Evolutionary conservation across 2,329 filamentous ascomycete species (phyloP).

Genomic region (Chaetomiaceae sp.): DNA sequence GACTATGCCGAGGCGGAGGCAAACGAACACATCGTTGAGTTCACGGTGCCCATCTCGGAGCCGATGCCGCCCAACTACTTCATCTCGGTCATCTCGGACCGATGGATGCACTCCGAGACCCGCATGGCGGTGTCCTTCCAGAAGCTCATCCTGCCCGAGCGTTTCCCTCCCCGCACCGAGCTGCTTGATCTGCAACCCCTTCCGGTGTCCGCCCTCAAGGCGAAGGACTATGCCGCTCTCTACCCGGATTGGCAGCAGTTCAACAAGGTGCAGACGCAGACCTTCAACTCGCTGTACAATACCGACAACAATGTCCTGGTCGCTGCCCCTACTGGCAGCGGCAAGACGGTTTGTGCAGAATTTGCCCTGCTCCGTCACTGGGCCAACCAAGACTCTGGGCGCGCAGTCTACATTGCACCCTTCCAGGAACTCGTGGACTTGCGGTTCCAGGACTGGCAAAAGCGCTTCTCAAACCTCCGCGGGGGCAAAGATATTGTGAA

Average conservation of each 20-base stretch:
- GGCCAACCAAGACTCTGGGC: conserved; percentile 64
- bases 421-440: conserved; percentile 90
- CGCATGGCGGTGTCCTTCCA: conserved; percentile 91
- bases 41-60: conserved; percentile 93
- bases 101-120: conserved; percentile 98
- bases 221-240: conserved; percentile 71
- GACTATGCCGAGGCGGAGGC: conserved; percentile 81
- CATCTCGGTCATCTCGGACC: conserved; percentile 86
- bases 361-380: conserved; percentile 89
- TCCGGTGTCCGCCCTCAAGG: conserved; percentile 83
- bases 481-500: conserved; percentile 90
- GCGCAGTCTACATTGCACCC: conserved; percentile 89
- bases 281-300: conserved; percentile 88
- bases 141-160: conserved; percentile 88
- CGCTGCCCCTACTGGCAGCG: conserved; percentile 87
- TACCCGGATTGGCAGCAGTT: conserved; percentile 85
- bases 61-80: conserved; percentile 99
- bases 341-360: conserved; percentile 95
- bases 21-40: conserved; percentile 92
- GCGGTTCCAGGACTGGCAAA: conserved; percentile 78
- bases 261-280: conserved; percentile 96
- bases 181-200: conserved; percentile 88
- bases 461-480: conserved; percentile 63
- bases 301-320: conserved; percentile 92
- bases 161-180: conserved; percentile 90